Percentiles rank a stretch among this genome's conserved stretches.
phyloP scores from a whole-genome alignment of 140 eudicot genomes.

The Ambrosia hybrid region DNA sequence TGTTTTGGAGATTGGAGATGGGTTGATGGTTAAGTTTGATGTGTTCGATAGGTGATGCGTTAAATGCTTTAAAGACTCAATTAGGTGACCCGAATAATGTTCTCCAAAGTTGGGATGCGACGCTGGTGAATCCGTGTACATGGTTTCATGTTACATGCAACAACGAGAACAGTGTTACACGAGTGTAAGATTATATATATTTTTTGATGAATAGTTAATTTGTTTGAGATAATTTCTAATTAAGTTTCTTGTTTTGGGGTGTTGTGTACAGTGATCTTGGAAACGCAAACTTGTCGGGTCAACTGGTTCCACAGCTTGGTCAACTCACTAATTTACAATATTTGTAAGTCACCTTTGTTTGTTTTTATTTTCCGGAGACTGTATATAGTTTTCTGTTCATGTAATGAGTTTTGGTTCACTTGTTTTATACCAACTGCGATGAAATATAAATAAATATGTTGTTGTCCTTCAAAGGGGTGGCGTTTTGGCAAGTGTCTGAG shows the following conservation, averaged over 20 bases:
- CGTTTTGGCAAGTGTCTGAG: too few relatives aligned
- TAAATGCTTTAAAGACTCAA: slow-evolving; percentile 69
- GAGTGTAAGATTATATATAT: slow-evolving; percentile 65
- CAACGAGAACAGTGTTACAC: slow-evolving; percentile 71
- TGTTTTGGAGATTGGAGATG: slow-evolving; percentile 30
- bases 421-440: not conserved
- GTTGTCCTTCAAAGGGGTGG: too few relatives aligned
- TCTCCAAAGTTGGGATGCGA: slow-evolving; percentile 94
- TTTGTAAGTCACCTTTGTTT: slow-evolving; percentile 57
- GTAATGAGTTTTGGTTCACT: not conserved
- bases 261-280: slow-evolving; percentile 77
- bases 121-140: slow-evolving; percentile 92
- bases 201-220: too few relatives aligned
- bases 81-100: slow-evolving; percentile 88
- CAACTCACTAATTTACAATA: slow-evolving; percentile 76
- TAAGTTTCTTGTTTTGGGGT: not conserved
- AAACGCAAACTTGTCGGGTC: slow-evolving; percentile 89
- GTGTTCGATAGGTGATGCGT: slow-evolving; percentile 69
- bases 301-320: slow-evolving; percentile 85
- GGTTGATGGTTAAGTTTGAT: slow-evolving; percentile 25
- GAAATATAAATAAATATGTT: not conserved
- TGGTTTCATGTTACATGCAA: slow-evolving; percentile 95
- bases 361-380: not conserved
- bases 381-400: not conserved
- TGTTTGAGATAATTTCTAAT: not conserved